These are phyloP conservation scores for Silene conica DNA, from an alignment of 148 eudicot species.

Conservation along the genomic window DNA sequence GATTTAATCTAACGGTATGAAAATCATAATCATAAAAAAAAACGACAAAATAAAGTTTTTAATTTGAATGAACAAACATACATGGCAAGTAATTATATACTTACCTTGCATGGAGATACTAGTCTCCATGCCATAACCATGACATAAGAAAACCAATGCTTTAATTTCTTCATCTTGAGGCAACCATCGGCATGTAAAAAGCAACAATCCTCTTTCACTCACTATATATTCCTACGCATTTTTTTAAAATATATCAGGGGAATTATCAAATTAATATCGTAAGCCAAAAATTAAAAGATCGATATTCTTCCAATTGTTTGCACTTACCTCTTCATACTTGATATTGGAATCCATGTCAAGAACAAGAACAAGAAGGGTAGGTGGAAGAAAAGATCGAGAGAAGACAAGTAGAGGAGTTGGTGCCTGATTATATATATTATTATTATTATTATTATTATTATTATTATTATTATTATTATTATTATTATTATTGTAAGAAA, in stretches of 20 bases:
- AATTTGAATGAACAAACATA: not conserved
- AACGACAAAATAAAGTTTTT: too few species aligned
- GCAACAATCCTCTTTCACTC: slow-evolving; percentile 48
- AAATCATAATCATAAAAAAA: not conserved
- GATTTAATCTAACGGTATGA: too few species aligned
- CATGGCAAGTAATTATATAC: not conserved
- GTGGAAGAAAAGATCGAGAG: not conserved
- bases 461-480: too few species aligned
- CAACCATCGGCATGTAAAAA: slow-evolving; percentile 72
- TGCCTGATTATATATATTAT: not conserved
- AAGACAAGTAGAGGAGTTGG: not conserved
- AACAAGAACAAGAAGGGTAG: not conserved
- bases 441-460: too few species aligned
- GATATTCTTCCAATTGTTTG: too few species aligned
- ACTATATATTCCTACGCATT: slow-evolving; percentile 46
- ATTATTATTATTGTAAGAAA: too few species aligned
- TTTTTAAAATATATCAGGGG: too few species aligned
- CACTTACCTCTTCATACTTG: slow-evolving; percentile 60
- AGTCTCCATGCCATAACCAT: slow-evolving; percentile 95
- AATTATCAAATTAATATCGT: too few species aligned
- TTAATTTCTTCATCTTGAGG: slow-evolving; percentile 51
- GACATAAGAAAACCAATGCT: slow-evolving; percentile 76
- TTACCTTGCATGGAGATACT: slow-evolving; percentile 83
- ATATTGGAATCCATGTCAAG: slow-evolving; percentile 26
- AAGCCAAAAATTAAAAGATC: too few species aligned